These are phyloP conservation scores for Amylocystis lapponica DNA, from an alignment of 768 basidiomycete species.

Conservation along the genomic window DNA sequence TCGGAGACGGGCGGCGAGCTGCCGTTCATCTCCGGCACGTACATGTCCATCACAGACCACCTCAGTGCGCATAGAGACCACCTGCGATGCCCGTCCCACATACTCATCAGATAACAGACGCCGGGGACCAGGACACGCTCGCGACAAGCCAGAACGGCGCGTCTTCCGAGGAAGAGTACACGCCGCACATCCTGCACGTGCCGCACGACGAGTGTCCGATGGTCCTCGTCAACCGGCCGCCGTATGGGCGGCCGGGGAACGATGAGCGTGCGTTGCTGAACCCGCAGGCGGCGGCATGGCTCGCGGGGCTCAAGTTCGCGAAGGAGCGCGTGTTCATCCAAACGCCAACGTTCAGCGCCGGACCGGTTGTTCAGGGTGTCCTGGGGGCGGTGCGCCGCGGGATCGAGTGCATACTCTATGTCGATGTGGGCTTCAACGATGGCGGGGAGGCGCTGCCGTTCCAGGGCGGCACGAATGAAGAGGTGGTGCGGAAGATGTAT, in stretches of 20 bases:
- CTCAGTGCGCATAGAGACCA: not conserved
- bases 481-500: slow-evolving; percentile 58
- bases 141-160: slow-evolving; percentile 24
- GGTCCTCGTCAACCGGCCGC: slow-evolving; percentile 57
- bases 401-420: slow-evolving; percentile 52
- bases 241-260: slow-evolving; percentile 30
- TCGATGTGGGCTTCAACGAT: slow-evolving; percentile 45
- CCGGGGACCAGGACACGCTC: slow-evolving; percentile 19
- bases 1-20: not conserved
- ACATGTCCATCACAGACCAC: slow-evolving; percentile 6
- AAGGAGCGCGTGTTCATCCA: slow-evolving; percentile 64
- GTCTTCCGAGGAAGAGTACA: slow-evolving; percentile 40
- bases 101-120: slow-evolving; percentile 12
- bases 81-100: not conserved
- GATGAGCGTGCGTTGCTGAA: slow-evolving; percentile 10
- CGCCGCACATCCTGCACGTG: slow-evolving; percentile 55
- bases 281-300: slow-evolving; percentile 65
- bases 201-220: slow-evolving; percentile 58
- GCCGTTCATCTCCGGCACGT: slow-evolving; percentile 3
- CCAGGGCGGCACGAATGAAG: slow-evolving; percentile 68
- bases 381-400: slow-evolving; percentile 57
- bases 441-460: slow-evolving; percentile 49
- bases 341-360: slow-evolving; percentile 67
- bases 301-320: slow-evolving; percentile 57
- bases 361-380: slow-evolving; percentile 51